Conservation (phyloP, 352 stramenopile genomes). For the Aphanomyces cochlioides region DNA sequence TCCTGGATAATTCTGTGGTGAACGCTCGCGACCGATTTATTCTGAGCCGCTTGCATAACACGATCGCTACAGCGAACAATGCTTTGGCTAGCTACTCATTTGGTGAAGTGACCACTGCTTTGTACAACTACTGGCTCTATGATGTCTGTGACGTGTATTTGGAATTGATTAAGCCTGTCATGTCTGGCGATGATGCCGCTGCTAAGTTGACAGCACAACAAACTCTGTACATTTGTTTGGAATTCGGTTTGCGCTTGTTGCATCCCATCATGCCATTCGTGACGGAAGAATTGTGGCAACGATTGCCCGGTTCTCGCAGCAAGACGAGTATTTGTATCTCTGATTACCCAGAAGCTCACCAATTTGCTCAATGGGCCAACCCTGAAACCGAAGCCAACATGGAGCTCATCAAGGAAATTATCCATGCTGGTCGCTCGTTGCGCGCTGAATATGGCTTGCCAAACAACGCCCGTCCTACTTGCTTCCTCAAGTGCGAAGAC, state of each 20-base stretch:
- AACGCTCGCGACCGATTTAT: slow-evolving; percentile 74
- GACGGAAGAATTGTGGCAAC: slow-evolving; percentile 92
- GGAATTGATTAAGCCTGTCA: slow-evolving; percentile 98
- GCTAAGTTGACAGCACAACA: slow-evolving; percentile 77
- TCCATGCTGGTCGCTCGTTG: slow-evolving; percentile 95
- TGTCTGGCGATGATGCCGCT: slow-evolving; percentile 78
- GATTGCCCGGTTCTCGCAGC: slow-evolving; percentile 65
- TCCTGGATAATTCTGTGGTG: slow-evolving; percentile 65
- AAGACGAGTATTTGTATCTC: slow-evolving; percentile 73
- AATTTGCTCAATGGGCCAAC: slow-evolving; percentile 76
- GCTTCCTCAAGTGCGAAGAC: slow-evolving; percentile 89
- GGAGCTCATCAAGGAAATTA: slow-evolving; percentile 91
- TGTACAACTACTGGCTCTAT: slow-evolving; percentile 99
- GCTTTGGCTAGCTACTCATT: slow-evolving; percentile 94
- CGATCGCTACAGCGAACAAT: slow-evolving; percentile 60
- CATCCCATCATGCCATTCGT: slow-evolving; percentile 99
- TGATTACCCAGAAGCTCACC: slow-evolving; percentile 66
- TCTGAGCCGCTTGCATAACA: slow-evolving; percentile 66
- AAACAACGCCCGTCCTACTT: slow-evolving; percentile 63
- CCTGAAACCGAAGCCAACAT: slow-evolving; percentile 88
- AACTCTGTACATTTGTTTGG: slow-evolving; percentile 81
- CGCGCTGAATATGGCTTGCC: slow-evolving; percentile 79
- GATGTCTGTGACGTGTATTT: slow-evolving; percentile 99
- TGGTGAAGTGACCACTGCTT: slow-evolving; percentile 89
- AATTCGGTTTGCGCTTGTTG: slow-evolving; percentile 86